These are phyloP conservation scores for Asclepias syriaca DNA, from an alignment of 257 asterid genomes.

Conservation along the genomic window DNA sequence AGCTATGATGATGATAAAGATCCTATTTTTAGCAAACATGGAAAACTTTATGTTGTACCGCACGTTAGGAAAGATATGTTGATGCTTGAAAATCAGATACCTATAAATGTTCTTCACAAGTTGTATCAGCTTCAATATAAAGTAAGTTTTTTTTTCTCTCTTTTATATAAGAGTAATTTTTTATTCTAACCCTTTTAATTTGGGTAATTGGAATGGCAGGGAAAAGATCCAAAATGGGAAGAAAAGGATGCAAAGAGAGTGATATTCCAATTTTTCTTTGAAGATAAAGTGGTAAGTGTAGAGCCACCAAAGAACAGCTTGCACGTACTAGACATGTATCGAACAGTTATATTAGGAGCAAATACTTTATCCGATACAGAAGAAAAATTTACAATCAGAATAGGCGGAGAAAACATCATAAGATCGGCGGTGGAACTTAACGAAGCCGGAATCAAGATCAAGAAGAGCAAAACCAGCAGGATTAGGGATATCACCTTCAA, in stretches of 20 bases:
- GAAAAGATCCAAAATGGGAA: not conserved
- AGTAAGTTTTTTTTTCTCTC: not conserved
- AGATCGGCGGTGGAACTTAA: constrained; percentile 52
- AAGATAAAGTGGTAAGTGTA: not conserved
- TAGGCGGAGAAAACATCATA: constrained; percentile 22
- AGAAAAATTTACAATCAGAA: no score
- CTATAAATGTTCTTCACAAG: constrained; percentile 4
- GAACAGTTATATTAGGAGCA: constrained; percentile 18
- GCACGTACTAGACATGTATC: constrained; percentile 34
- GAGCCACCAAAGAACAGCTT: constrained; percentile 4
- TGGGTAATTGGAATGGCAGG: no score
- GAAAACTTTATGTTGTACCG: constrained; percentile 27
- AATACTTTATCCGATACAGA: not conserved
- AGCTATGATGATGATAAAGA: constrained; percentile 28
- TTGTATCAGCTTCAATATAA: not conserved
- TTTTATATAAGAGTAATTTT: no score
- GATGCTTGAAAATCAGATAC: constrained; percentile 10
- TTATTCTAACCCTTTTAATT: no score
- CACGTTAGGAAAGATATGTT: constrained; percentile 22
- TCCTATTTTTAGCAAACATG: constrained; percentile 38
- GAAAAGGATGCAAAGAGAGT: constrained; percentile 13
- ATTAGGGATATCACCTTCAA: constrained; percentile 46
- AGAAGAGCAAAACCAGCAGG: constrained; percentile 27
- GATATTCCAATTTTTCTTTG: constrained; percentile 18
- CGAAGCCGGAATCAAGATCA: constrained; percentile 49